These are phyloP conservation scores for Cordyceps cateniannulata DNA, from an alignment of 2,329 filamentous ascomycete genomes.

Conservation along the genomic window DNA sequence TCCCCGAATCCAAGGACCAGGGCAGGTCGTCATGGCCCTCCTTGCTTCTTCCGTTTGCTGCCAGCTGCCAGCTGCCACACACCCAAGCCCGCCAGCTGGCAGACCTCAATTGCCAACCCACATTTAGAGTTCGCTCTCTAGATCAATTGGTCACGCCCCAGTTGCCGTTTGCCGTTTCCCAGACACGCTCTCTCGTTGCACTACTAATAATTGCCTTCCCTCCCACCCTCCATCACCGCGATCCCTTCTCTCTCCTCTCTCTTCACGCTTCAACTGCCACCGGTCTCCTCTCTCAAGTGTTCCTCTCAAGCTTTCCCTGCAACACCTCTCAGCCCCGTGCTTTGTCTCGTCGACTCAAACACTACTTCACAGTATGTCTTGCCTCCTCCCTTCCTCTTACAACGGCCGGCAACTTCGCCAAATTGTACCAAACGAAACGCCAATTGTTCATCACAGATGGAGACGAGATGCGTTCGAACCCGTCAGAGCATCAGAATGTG, in stretches of 20 bases:
- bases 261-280: conserved; percentile 9
- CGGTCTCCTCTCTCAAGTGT: conserved; percentile 7
- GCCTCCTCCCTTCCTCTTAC: not conserved
- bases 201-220: conserved; percentile 10
- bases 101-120: not conserved
- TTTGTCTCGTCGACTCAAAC: conserved; percentile 9
- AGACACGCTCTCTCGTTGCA: conserved; percentile 6
- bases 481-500: not conserved
- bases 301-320: not conserved
- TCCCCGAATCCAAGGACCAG: not conserved
- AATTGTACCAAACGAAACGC: not conserved
- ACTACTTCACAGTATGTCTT: conserved; percentile 1
- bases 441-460: not conserved
- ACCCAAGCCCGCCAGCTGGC: not conserved
- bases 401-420: not conserved
- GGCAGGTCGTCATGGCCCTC: not conserved
- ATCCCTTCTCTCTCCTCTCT: not conserved
- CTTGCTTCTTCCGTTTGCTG: conserved; percentile 5
- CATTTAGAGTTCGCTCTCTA: conserved; percentile 6
- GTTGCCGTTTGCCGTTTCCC: conserved; percentile 11
- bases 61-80: not conserved
- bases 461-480: not conserved
- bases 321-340: conserved; percentile 9
- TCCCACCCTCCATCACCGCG: not conserved
- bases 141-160: not conserved